phyloP scores from a whole-genome alignment of 257 asterid species.

The Gynochthodes officinalis region DNA sequence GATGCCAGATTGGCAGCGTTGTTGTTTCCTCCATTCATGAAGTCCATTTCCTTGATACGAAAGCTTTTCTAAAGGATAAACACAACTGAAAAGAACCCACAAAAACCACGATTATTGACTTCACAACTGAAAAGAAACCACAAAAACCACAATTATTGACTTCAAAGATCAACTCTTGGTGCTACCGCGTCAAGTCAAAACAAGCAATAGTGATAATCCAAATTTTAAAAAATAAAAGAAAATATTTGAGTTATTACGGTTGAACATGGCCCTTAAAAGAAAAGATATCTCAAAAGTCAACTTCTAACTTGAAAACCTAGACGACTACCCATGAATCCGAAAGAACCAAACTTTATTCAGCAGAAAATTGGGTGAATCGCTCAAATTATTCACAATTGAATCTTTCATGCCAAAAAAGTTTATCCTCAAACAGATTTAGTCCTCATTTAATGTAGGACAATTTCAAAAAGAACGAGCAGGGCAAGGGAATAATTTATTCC shows the following conservation, averaged over 20 bases:
- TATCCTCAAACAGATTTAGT: not conserved
- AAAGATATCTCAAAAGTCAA: conserved; percentile 4
- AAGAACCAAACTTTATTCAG: not conserved
- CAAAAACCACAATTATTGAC: not conserved
- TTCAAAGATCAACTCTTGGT: not conserved
- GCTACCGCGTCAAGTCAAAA: not conserved
- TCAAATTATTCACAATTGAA: not conserved
- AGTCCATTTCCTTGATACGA: conserved; percentile 51
- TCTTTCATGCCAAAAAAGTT: not conserved
- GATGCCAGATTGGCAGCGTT: conserved; percentile 70
- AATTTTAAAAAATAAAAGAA: not conserved
- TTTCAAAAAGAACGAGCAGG: conserved; percentile 8
- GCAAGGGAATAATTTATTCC: not conserved
- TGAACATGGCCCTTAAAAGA: conserved; percentile 1
- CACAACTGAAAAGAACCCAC: not conserved
- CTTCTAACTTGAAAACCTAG: not conserved
- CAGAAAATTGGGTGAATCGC: not conserved
- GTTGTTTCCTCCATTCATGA: conserved; percentile 45
- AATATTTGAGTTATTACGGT: not conserved
- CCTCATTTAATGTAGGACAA: conserved; percentile 13
- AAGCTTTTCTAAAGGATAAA: conserved; percentile 3
- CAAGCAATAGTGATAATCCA: not conserved
- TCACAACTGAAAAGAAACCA: no score
- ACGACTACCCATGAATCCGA: not conserved
- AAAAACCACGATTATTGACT: not conserved